These are phyloP conservation scores for Blastomyces gilchristii DNA, from an alignment of 2,329 filamentous ascomycete genomes.

Conservation along the genomic window DNA sequence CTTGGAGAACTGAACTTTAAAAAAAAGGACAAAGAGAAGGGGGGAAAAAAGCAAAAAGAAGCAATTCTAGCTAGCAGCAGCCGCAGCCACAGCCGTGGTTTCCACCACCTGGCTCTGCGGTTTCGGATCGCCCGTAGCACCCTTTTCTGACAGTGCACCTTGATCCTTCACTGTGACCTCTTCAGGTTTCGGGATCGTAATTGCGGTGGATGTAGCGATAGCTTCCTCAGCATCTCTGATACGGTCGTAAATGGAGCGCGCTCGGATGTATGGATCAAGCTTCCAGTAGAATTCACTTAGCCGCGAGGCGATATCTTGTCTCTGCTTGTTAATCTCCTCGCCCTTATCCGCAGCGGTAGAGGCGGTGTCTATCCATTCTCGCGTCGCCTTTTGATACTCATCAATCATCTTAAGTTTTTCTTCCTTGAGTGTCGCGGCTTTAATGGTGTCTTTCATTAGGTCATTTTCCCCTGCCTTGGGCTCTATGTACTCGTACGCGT, in stretches of 20 bases:
- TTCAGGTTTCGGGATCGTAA: neutral
- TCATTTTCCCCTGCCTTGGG: slow-evolving; percentile 66
- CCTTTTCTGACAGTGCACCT: slow-evolving; percentile 1
- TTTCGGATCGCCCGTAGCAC: neutral
- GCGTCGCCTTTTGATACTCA: slow-evolving; percentile 63
- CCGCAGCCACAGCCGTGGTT: neutral
- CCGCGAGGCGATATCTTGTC: slow-evolving; percentile 52
- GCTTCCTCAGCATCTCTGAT: slow-evolving; percentile 23
- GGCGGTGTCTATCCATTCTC: slow-evolving; percentile 59
- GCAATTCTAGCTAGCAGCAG: neutral
- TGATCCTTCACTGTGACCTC: neutral
- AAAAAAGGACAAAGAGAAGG: neutral
- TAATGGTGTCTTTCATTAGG: slow-evolving; percentile 55
- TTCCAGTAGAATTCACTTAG: slow-evolving; percentile 75
- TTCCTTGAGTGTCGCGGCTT: slow-evolving; percentile 52
- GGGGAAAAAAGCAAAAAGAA: neutral
- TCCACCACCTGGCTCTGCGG: neutral
- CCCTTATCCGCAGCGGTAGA: slow-evolving; percentile 38
- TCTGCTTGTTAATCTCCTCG: slow-evolving; percentile 44
- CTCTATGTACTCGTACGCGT: slow-evolving; percentile 73
- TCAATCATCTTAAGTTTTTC: slow-evolving; percentile 57
- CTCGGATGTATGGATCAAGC: slow-evolving; percentile 76
- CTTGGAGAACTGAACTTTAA: neutral
- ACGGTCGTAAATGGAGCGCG: slow-evolving; percentile 76
- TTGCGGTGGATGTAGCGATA: neutral